Base-by-base conservation (phyloP, 192 early-diverging fungal species). In the Mortierella antarctica region DNA sequence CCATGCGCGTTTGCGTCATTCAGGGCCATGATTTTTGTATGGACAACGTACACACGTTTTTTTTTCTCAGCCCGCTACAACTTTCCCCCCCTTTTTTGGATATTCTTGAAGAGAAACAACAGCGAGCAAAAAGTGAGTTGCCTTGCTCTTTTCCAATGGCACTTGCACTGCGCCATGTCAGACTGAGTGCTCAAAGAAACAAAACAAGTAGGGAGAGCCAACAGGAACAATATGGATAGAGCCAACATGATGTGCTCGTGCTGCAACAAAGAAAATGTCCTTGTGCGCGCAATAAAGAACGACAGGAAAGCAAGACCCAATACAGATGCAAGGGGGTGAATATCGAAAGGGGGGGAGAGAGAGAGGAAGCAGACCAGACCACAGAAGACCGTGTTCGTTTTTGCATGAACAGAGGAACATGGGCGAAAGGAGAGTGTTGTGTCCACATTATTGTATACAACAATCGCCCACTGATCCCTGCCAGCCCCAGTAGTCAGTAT, bases 1-100 rank as follows among this genome's bases (percentile, higher is more conserved):
- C 42, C 53, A 64, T 71, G 70, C 70, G 18, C 14, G 11, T 57
- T 73, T 73, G 62, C 71, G 71, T 73, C 70, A 71, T 63, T 10
- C 11, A 56, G 60, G 60, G 14, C 51, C 15, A 59, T 59, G 42
- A 40, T n/a, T 61, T 40, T 18, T 46, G 42, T 21, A 23, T 40
- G 2, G 9, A 5, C 54, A 8, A 23, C 52, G 14, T 52, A 6
- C 7, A 9, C 13, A n/a, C 18, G 17, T 46, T 48, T 45, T 5
- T 49, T 64, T 5, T 49, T 18, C 55, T 54, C 54, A 55, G 67
- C 67, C 57, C 67, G 50, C 41, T 46, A 44, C 49, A 12, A 41
- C 47, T 18, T 11, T 53, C 13, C 21, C 61, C 60, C 61, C 70
- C 56, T 47, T 71, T 52, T 58, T 3, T 56, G 21, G 21, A 14